Evolutionary conservation across 306 rosid species (phyloP), one percentile per base, ranked within the genome.

Genomic region (Quercus mongolica): DNA sequence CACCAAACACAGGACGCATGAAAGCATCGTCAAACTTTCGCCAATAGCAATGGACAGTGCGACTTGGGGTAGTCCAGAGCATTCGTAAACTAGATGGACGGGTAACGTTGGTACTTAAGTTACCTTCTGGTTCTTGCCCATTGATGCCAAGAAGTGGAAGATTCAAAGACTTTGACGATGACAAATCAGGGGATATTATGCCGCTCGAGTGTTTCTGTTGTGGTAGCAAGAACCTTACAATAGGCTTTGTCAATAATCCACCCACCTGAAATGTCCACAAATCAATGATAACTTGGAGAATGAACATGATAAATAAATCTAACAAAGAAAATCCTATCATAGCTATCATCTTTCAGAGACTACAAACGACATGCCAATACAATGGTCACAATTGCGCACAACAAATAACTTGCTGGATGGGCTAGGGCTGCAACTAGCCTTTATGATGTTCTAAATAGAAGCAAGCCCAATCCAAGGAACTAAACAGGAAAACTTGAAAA

Each of bases 1-100:
- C 90, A 5, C 91, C 92, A 64, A 91, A 90, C n/a, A 88, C 77
- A 17, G 92, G 92, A 20, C 92, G 91, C 94, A 90, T 85, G 82
- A 71, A 74, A 25, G 82, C 4, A 71, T 89, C 71, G n/a, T 89
- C 92, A 59, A 91, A 84, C 73, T 1, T 51, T 8, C 85, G 78
- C 91, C 91, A 91, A 30, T 76, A 82, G 80, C 76, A 46, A 78
- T 84, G 87, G 9, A 87, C 82, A 4, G 81, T 73, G 56, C 18
- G 69, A 35, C 63, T 64, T 4, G 86, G 85, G 51, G 51, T 74
- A 8, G 61, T 68, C 57, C 76, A 56, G 68, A 80, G 76, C 80
- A 49, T 74, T 25, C 75, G 56, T 61, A 77, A 68, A 59, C 77
- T 68, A 54, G 81, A 35, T 71, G 81, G 75, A 33, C 61, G 77